phyloP scores from a whole-genome alignment of 495 filamentous ascomycete species.

The Rhizodiscina lignyota region DNA sequence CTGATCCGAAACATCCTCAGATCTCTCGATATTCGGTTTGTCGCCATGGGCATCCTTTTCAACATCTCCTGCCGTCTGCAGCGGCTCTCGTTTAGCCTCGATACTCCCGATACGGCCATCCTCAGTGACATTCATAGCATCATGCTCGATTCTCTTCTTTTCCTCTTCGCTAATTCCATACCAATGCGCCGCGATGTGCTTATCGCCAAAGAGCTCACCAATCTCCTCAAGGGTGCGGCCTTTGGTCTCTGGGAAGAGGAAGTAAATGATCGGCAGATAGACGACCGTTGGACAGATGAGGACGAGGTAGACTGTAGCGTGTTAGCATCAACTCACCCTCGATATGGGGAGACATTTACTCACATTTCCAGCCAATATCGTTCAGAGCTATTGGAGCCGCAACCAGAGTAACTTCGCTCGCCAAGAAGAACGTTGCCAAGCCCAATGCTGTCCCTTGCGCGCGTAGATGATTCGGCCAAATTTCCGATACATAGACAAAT shows the following conservation, averaged over 20 bases:
- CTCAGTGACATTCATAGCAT: too few relatives aligned
- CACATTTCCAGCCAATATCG: slow-evolving; percentile 30
- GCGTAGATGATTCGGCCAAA: slow-evolving; percentile 34
- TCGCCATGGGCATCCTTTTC: too few relatives aligned
- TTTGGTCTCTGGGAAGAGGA: slow-evolving; percentile 17
- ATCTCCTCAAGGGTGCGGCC: slow-evolving; percentile 14
- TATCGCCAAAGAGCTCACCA: slow-evolving; percentile 14
- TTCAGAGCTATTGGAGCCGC: slow-evolving; percentile 30
- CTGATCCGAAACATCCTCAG: too few relatives aligned
- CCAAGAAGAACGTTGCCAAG: slow-evolving; percentile 27
- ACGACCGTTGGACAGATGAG: slow-evolving; percentile 29
- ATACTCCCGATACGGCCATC: too few relatives aligned
- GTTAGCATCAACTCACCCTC: too few relatives aligned
- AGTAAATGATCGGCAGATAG: slow-evolving; percentile 20
- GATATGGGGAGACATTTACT: too few relatives aligned
- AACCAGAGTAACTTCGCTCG: slow-evolving; percentile 20
- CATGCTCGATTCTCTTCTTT: slow-evolving; percentile 1
- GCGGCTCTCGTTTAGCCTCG: too few relatives aligned
- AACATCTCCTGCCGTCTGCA: too few relatives aligned
- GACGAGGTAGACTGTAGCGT: too few relatives aligned
- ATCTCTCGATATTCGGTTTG: too few relatives aligned
- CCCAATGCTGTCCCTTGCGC: slow-evolving; percentile 31
- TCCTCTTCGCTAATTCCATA: slow-evolving; percentile 12
- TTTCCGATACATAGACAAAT: slow-evolving; percentile 34
- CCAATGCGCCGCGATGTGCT: slow-evolving; percentile 5